These are phyloP conservation scores for Clarireedia monteithiana DNA, from an alignment of 2,329 filamentous ascomycete species.

Conservation along the genomic window DNA sequence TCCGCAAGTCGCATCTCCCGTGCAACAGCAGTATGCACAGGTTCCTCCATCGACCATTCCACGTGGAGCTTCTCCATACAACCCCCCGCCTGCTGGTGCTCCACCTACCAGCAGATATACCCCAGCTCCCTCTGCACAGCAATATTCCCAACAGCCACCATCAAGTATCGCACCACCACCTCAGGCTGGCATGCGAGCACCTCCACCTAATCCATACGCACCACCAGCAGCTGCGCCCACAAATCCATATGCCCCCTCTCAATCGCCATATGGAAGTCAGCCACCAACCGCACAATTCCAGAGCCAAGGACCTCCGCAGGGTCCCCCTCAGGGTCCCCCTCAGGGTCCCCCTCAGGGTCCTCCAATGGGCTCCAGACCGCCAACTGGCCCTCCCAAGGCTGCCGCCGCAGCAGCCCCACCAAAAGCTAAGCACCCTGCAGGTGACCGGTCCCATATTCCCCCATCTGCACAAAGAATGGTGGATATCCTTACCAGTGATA, in stretches of 20 bases:
- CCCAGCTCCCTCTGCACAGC: constrained; percentile 53
- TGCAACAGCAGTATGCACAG: constrained; percentile 30
- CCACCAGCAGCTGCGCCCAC: constrained; percentile 36
- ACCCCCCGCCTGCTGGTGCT: constrained; percentile 62
- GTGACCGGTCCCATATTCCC: constrained; percentile 87
- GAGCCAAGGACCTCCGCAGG: constrained; percentile 36
- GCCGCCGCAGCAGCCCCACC: constrained; percentile 36
- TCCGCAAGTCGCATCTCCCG: constrained; percentile 44
- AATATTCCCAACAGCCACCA: constrained; percentile 38
- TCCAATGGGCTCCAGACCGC: constrained; percentile 36
- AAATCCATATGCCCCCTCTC: constrained; percentile 54
- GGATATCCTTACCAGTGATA: constrained; percentile 73
- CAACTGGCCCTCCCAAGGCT: constrained; percentile 28
- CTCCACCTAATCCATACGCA: constrained; percentile 40
- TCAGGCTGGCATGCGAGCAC: constrained; percentile 35
- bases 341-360: constrained; percentile 36
- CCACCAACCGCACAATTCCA: constrained; percentile 33
- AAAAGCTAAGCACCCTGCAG: constrained; percentile 65
- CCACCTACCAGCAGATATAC: constrained; percentile 73
- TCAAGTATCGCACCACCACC: constrained; percentile 34
- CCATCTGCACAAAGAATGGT: constrained; percentile 67
- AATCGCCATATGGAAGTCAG: constrained; percentile 43
- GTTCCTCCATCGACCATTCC: constrained; percentile 50
- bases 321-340: constrained; percentile 34
- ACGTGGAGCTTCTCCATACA: constrained; percentile 79